phyloP scores from a whole-genome alignment of 2,329 filamentous ascomycete genomes.

The Neofusicoccum umdonicola region DNA sequence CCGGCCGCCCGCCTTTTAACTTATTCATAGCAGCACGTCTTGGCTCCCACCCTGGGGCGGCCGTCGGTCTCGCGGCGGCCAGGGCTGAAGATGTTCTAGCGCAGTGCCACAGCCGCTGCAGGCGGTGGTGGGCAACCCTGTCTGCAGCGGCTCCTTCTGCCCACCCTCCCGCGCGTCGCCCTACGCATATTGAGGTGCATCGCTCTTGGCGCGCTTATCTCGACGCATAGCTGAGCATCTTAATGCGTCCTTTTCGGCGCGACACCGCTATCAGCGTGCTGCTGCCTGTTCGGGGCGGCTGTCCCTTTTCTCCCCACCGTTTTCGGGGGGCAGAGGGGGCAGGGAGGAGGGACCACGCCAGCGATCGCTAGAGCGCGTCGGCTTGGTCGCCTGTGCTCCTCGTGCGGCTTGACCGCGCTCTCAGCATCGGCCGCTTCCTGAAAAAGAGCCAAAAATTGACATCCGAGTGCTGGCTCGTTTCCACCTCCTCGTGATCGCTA shows the following conservation, averaged over 20 bases:
- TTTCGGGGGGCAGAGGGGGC: neutral
- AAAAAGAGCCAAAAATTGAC: neutral
- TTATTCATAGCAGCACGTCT: neutral
- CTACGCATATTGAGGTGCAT: constrained; percentile 9
- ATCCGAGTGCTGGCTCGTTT: neutral
- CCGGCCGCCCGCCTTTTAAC: too few species aligned
- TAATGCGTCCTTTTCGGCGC: neutral
- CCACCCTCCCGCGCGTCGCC: neutral
- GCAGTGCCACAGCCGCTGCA: constrained; percentile 14
- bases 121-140: neutral
- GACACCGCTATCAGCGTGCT: neutral
- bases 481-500: neutral
- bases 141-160: neutral
- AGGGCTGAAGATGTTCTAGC: constrained; percentile 11
- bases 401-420: neutral
- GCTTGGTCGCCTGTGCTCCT: neutral
- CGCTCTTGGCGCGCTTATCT: constrained; percentile 10
- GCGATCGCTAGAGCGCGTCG: constrained; percentile 1
- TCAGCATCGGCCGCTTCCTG: neutral
- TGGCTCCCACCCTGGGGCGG: neutral
- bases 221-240: constrained; percentile 1
- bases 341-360: neutral
- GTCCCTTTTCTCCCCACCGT: neutral
- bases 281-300: neutral
- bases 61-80: neutral